phyloP scores from a whole-genome alignment of 176 grass and related monocot species.

The Avena sativa region DNA sequence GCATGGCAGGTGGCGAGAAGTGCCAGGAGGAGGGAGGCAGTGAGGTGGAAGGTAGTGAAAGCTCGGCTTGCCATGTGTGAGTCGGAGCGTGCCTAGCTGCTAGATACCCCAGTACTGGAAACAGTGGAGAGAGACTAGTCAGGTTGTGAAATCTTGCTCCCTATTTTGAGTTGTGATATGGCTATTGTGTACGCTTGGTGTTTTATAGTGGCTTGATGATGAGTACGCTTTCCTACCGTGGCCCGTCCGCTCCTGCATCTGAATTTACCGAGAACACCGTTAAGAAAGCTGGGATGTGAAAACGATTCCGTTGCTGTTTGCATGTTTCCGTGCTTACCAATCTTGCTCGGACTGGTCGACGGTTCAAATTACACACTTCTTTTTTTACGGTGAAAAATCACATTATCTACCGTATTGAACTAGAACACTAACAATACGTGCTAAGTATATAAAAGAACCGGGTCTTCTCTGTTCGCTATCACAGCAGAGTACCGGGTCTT shows the following conservation, averaged over 20 bases:
- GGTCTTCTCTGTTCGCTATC: background rate
- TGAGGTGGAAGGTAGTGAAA: conserved; percentile 24
- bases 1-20: conserved; percentile 46
- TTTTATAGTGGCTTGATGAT: conserved; percentile 28
- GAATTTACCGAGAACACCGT: conserved; percentile 33
- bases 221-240: conserved; percentile 44
- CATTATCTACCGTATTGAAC: background rate
- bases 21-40: background rate
- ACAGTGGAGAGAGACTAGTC: background rate
- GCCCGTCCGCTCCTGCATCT: background rate
- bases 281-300: background rate
- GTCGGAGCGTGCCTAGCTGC: background rate
- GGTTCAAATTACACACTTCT: background rate
- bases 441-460: background rate
- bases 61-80: conserved; percentile 37
- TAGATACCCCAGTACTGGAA: background rate
- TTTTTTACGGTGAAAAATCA: background rate
- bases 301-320: background rate
- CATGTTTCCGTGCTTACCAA: background rate
- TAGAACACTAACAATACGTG: background rate
- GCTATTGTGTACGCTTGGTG: background rate
- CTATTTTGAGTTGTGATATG: background rate
- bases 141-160: too few relatives aligned
- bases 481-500: background rate
- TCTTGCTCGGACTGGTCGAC: background rate